Percentiles rank a stretch among this genome's conserved stretches.
These are phyloP conservation scores for Colletotrichum sp. DNA, from an alignment of 2,329 filamentous ascomycete species.

Conservation along the genomic window DNA sequence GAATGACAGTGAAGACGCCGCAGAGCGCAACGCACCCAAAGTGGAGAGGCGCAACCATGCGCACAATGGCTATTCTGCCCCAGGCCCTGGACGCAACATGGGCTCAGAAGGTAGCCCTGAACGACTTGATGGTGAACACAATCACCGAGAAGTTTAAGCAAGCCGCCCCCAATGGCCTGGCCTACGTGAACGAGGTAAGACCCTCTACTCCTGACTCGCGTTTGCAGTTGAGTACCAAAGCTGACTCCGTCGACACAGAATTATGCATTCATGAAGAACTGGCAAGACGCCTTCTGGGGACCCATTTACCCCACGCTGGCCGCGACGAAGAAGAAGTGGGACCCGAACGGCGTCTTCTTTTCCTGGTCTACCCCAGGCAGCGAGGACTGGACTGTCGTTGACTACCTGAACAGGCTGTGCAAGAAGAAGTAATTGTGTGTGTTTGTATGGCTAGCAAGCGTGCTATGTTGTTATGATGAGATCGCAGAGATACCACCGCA, in stretches of 20 bases:
- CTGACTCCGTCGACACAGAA: conserved; percentile 3
- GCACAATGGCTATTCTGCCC: conserved; percentile 15
- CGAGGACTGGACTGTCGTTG: conserved; percentile 17
- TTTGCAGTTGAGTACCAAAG: background rate
- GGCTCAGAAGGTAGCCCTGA: conserved; percentile 7
- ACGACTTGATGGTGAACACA: conserved; percentile 22
- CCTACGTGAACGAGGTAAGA: conserved; percentile 19
- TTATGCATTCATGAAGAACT: conserved; percentile 20
- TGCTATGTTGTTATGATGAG: background rate
- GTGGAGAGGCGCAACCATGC: conserved; percentile 18
- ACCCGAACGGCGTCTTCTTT: conserved; percentile 50
- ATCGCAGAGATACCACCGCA: background rate
- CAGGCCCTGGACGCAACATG: conserved; percentile 17
- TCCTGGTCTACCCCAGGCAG: conserved; percentile 20
- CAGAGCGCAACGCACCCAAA: conserved; percentile 17
- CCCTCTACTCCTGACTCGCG: fast-evolving
- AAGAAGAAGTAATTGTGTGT: background rate
- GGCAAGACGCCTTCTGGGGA: conserved; percentile 22
- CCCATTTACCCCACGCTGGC: conserved; percentile 30
- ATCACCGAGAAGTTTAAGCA: conserved; percentile 19
- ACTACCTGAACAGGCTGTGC: conserved; percentile 20
- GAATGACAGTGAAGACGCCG: background rate
- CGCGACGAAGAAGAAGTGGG: conserved; percentile 56
- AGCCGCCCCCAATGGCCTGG: conserved; percentile 10
- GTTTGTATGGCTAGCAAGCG: background rate